A percentile compares a stretch with the other conserved stretches of the same genome.
These are phyloP conservation scores for Moesziomyces antarcticus DNA, from an alignment of 1,284 basidiomycete genomes.

Conservation along the genomic window DNA sequence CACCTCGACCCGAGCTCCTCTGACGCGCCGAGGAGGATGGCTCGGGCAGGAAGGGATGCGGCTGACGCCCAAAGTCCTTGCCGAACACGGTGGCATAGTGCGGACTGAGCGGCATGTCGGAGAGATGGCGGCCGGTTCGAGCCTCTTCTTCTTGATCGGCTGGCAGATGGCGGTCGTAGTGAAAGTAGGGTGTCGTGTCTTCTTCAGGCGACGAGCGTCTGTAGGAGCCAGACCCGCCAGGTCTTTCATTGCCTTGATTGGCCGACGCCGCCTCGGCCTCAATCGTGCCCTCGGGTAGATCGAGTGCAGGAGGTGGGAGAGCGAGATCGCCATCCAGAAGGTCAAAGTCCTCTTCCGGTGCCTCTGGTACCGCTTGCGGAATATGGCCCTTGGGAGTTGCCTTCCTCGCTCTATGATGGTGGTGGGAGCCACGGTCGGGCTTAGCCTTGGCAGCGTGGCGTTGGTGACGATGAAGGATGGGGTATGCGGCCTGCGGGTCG, in stretches of 20 bases:
- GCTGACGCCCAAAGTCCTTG: slow-evolving; percentile 40
- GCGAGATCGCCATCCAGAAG: slow-evolving; percentile 56
- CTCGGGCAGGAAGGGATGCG: slow-evolving; percentile 6
- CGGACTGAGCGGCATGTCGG: slow-evolving; percentile 64
- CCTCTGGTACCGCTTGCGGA: slow-evolving; percentile 16
- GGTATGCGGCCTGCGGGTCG: slow-evolving; percentile 25
- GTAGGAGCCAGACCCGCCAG: not conserved
- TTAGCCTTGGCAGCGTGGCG: slow-evolving; percentile 16
- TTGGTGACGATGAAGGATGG: slow-evolving; percentile 21
- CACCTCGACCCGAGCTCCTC: not conserved
- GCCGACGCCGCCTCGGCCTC: not conserved
- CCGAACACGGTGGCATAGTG: slow-evolving; percentile 41
- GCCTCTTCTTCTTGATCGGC: slow-evolving; percentile 54
- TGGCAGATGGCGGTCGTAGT: slow-evolving; percentile 25
- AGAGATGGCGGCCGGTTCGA: slow-evolving; percentile 59
- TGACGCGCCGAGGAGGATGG: too few species aligned
- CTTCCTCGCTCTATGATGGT: slow-evolving; percentile 13
- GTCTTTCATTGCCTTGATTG: not conserved
- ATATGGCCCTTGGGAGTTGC: slow-evolving; percentile 9
- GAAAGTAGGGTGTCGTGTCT: slow-evolving; percentile 3
- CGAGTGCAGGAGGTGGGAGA: slow-evolving; percentile 61
- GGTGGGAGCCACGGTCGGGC: slow-evolving; percentile 9
- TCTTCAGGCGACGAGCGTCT: slow-evolving; percentile 5
- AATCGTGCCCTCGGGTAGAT: slow-evolving; percentile 24
- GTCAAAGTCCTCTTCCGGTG: slow-evolving; percentile 28